Evolutionary conservation across 2,329 filamentous ascomycete genomes (phyloP).

Genomic region (Nannizziopsis barbatae): DNA sequence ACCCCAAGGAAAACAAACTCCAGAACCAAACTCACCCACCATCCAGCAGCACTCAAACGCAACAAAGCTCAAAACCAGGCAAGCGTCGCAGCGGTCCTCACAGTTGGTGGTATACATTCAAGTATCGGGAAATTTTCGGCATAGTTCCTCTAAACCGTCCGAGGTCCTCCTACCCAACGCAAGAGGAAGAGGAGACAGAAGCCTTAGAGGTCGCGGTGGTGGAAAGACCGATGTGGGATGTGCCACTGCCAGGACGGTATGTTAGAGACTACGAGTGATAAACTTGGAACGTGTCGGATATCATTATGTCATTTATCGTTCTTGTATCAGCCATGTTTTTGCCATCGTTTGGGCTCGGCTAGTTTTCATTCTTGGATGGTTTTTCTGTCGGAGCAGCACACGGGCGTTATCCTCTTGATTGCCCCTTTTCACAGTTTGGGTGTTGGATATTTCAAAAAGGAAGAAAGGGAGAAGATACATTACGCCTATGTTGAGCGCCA

Average conservation of each 20-base stretch:
- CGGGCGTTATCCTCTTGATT: too few species aligned
- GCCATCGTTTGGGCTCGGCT: too few species aligned
- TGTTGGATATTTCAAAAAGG: too few species aligned
- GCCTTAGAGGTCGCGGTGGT: slow-evolving; percentile 68
- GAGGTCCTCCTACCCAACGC: slow-evolving; percentile 16
- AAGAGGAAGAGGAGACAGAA: slow-evolving; percentile 16
- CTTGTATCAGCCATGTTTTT: too few species aligned
- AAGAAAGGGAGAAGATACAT: too few species aligned
- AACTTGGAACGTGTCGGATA: neutral
- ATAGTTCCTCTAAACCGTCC: slow-evolving; percentile 42
- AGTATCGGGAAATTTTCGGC: slow-evolving; percentile 88
- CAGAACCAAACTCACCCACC: neutral
- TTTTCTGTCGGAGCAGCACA: too few species aligned
- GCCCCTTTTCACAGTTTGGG: too few species aligned
- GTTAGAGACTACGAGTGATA: slow-evolving; percentile 44
- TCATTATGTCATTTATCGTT: neutral
- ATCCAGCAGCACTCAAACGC: neutral
- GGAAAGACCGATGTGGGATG: slow-evolving; percentile 74
- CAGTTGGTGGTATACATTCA: slow-evolving; percentile 67
- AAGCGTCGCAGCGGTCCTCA: slow-evolving; percentile 18
- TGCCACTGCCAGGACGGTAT: slow-evolving; percentile 64
- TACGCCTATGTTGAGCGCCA: too few species aligned
- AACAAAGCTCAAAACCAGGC: neutral
- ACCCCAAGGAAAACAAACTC: neutral
- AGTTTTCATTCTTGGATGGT: too few species aligned